Conservation (phyloP, 2,329 filamentous ascomycete species). For the Xylariaceae sp. region DNA sequence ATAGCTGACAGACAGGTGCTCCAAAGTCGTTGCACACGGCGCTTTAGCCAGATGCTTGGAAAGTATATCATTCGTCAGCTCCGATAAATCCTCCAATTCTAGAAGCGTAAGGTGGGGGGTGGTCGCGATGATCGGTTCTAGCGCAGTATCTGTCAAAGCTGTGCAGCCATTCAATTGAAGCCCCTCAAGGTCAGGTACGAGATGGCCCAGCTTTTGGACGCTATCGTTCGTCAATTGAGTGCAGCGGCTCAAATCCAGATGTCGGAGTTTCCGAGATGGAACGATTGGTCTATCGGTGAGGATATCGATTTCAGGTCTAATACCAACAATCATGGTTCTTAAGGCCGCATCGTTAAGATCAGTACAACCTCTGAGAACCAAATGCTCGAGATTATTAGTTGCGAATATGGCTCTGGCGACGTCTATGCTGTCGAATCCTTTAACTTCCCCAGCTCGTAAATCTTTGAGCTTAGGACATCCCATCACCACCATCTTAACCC, state of each 20-base stretch:
- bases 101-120: conserved; percentile 77
- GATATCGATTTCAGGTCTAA: conserved; percentile 73
- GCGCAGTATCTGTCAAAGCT: conserved; percentile 67
- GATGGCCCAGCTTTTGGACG: conserved; percentile 65
- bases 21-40: conserved; percentile 66
- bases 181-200: conserved; percentile 76
- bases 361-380: conserved; percentile 75
- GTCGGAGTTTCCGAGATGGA: conserved; percentile 71
- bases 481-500: conserved; percentile 68
- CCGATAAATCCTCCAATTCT: conserved; percentile 80
- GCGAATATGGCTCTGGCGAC: conserved; percentile 73
- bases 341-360: conserved; percentile 74
- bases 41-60: conserved; percentile 69
- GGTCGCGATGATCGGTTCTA: conserved; percentile 70
- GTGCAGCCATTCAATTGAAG: conserved; percentile 77
- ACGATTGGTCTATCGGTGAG: conserved; percentile 74
- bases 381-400: conserved; percentile 75
- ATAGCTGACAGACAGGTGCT: conserved; percentile 83
- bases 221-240: conserved; percentile 67
- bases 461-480: conserved; percentile 72
- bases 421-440: conserved; percentile 69
- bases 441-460: conserved; percentile 75
- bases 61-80: conserved; percentile 71
- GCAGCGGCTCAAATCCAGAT: conserved; percentile 83
- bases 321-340: conserved; percentile 69